A percentile compares a stretch with the other conserved stretches of the same genome.
phyloP scores from a whole-genome alignment of 208 protist species.

The Vickermania ingenoplastis region DNA sequence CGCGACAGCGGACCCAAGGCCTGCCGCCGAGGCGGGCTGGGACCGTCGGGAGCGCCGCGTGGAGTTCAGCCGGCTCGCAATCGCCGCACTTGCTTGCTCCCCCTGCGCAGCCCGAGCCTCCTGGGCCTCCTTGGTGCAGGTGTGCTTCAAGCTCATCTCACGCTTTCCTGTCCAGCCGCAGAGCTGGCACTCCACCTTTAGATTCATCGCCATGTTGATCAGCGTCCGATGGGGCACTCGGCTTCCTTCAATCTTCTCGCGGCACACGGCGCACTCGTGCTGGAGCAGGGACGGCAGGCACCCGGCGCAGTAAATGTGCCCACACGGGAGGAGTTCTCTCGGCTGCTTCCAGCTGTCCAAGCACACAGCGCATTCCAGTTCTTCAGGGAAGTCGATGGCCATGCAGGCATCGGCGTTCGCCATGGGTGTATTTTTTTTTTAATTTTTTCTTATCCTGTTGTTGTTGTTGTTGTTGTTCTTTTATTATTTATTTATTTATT shows the following conservation, averaged over 20 bases:
- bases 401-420: constrained; percentile 4
- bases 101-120: background rate
- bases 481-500: no score
- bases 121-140: constrained; percentile 6
- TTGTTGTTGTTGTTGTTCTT: background rate
- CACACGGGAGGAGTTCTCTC: constrained; percentile 28
- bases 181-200: constrained; percentile 36
- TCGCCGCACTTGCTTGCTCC: background rate
- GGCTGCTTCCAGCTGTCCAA: constrained; percentile 14
- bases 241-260: constrained; percentile 13
- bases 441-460: background rate
- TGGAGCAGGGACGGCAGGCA: constrained; percentile 25
- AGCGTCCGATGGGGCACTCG: constrained; percentile 51
- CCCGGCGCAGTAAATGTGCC: constrained; percentile 53
- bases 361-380: constrained; percentile 14
- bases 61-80: background rate
- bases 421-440: constrained; percentile 6
- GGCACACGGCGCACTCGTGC: constrained; percentile 49
- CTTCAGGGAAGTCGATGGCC: constrained; percentile 9
- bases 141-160: constrained; percentile 20
- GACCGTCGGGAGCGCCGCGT: no score
- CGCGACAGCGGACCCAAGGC: no score
- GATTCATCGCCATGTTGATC: constrained; percentile 52
- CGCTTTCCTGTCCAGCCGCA: constrained; percentile 66
- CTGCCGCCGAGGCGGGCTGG: no score